Evolutionary conservation across 306 rosid species (phyloP), one percentile per base, ranked within the genome.

Genomic region (Pachyrhizus erosus): DNA sequence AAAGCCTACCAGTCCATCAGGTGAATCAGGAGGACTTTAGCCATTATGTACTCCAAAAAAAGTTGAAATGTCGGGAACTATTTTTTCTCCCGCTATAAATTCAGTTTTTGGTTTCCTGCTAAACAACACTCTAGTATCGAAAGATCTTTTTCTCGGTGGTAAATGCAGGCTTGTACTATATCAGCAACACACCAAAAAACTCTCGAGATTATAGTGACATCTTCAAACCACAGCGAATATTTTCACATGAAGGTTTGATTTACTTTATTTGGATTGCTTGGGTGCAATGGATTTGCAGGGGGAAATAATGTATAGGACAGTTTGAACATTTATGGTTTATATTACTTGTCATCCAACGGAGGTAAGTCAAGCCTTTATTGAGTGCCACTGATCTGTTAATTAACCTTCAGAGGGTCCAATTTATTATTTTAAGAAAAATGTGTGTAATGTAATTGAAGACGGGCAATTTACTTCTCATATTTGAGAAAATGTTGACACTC

Each of bases 81-180:
- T 40, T 18, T 52, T 65, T 12, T 61, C 58, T 5, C 24, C 69
- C 26, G 45, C 33, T 11, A 37, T 31, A 40, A 18, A 24, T 67
- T 75, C 58, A 61, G 46, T 69, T 74, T 58, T 40, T 8, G 33
- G 11, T 23, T 67, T 79, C 45, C 48, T 75, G 37, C 62, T 18
- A 61, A 70, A 61, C 75, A 70, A 60, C 49, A 34, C 12, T 14
- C 8, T 7, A 6, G 64, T 83, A 23, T 29, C 33, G 57, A 15
- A 52, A 26, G 57, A 39, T 79, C 23, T 37, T 76, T 82, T 74
- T 75, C 65, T 39, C 74, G 27, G 55, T 51, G 43, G 76, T 70
- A 87, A 83, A 45, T 52, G 85, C 86, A 79, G 89, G 83, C 46
- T 5, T 51, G 72, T 26, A 77, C 84, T 18, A 48, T 26, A 49